Percentiles rank a stretch among this genome's conserved stretches.
Conservation (phyloP, 129 eudicot genomes). For the Dittrichia graveolens region DNA sequence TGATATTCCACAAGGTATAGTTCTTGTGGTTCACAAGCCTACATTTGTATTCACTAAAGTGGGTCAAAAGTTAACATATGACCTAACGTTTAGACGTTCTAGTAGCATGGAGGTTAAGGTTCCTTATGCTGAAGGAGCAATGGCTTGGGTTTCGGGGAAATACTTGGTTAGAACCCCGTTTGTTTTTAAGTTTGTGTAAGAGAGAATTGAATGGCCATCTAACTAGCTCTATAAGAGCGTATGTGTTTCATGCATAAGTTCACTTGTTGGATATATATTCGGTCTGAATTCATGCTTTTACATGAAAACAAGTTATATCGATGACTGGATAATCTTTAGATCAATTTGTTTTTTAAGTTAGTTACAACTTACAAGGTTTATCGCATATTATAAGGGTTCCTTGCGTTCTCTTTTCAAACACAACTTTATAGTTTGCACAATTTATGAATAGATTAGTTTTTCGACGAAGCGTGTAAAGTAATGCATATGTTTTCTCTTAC, state of each 20-base stretch:
- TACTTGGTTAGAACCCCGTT: conserved; percentile 47
- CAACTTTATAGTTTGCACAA: too few species aligned
- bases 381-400: too few species aligned
- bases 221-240: background rate
- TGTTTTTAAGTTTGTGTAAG: conserved; percentile 28
- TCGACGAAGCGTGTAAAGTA: too few species aligned
- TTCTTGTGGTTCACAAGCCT: conserved; percentile 1
- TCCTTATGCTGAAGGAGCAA: conserved; percentile 35
- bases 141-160: conserved; percentile 39
- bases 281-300: too few species aligned
- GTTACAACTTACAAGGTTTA: too few species aligned
- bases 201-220: background rate
- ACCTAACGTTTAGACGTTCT: conserved; percentile 29
- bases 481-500: too few species aligned
- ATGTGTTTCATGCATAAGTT: conserved; percentile 2
- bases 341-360: too few species aligned
- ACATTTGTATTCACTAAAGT: conserved; percentile 23
- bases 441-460: too few species aligned
- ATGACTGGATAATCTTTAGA: too few species aligned
- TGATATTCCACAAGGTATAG: conserved; percentile 31
- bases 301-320: too few species aligned
- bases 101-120: background rate
- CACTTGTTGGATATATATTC: background rate
- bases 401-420: too few species aligned
- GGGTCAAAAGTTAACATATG: conserved; percentile 41